Base-by-base conservation (phyloP, 2,329 filamentous ascomycete species). In the Alternaria alternata region DNA sequence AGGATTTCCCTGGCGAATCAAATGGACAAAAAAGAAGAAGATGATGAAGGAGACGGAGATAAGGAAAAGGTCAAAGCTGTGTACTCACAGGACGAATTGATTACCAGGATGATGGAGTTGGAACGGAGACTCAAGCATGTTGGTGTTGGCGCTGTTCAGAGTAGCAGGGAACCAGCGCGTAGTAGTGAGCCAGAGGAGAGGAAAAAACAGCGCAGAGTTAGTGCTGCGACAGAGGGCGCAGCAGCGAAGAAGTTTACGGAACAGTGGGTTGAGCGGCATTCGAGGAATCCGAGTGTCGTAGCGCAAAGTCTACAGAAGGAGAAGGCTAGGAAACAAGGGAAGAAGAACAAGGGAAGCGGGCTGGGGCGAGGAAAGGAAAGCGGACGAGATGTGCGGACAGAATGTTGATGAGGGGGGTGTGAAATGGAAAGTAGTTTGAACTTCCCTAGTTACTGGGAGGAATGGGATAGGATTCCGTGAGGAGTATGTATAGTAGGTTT, bases 41-140 rank as follows among this genome's bases (percentile, higher is more conserved):
- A 11, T 30, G 14, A 11, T 9, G 20, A 24, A 11, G 38, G 49
- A 26, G 24, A 26, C 24, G 7, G 14, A 41, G 30, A 36, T 7
- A 44, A 32, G 34, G 20, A 22, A 5, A 22, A 44, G 44, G 7
- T 46, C 9, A 11, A 30, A 11, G 11, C 9, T 30, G 28, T 0
- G 11, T 30, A 26, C 24, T 26, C 28, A 11, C 8, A 12, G n/a
- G n/a, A 36, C 5, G n/a, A 47, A 16, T 16, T 69, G 4, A 58
- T 68, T 24, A 57, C 61, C 24, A 61, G 57, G 36, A 53, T 65
- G 53, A 30, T 68, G 43, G 54, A 62, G 28, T 28, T 67, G 53
- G 36, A 65, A 68, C 75, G 32, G 61, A 76, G 61, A 46, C 74
- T 54, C 59, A 76, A 32, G 12, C 14, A 20, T 62, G 67, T 48